These are phyloP conservation scores for Tuber umbilicatum DNA, from an alignment of 495 filamentous ascomycete genomes.

Conservation along the genomic window DNA sequence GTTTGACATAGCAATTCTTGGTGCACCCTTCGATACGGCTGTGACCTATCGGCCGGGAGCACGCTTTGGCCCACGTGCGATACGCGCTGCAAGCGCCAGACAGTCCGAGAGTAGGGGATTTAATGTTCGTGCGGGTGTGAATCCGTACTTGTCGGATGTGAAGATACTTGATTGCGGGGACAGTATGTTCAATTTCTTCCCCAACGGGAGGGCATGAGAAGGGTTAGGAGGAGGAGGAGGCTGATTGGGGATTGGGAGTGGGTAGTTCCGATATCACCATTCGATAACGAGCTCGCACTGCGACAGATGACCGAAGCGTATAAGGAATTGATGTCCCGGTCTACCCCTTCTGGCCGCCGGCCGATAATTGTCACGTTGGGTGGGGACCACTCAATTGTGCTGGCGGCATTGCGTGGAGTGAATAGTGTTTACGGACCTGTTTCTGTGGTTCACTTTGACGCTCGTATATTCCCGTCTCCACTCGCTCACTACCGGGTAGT, in stretches of 20 bases:
- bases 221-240: not conserved
- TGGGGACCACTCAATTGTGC: conserved; percentile 72
- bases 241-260: not conserved
- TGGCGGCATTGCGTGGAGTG: conserved; percentile 67
- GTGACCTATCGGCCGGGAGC: conserved; percentile 76
- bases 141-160: conserved; percentile 69
- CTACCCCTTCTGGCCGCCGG: conserved; percentile 47
- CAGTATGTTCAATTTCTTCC: conserved; percentile 36
- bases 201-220: not conserved
- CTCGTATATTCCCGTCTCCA: conserved; percentile 40
- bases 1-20: conserved; percentile 76
- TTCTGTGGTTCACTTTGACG: conserved; percentile 79
- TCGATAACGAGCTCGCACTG: conserved; percentile 69
- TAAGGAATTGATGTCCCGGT: conserved; percentile 55
- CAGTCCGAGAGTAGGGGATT: conserved; percentile 67
- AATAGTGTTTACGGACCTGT: conserved; percentile 65
- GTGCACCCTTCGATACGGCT: conserved; percentile 78
- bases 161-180: conserved; percentile 74
- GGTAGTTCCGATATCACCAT: conserved; percentile 61
- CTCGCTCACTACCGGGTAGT: not conserved
- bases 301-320: conserved; percentile 73
- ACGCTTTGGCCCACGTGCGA: conserved; percentile 74
- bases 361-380: conserved; percentile 72
- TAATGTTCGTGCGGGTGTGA: conserved; percentile 69
- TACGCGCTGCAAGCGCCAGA: conserved; percentile 67